phyloP scores from a whole-genome alignment of 257 asterid species.

The Solanum sejunctum region DNA sequence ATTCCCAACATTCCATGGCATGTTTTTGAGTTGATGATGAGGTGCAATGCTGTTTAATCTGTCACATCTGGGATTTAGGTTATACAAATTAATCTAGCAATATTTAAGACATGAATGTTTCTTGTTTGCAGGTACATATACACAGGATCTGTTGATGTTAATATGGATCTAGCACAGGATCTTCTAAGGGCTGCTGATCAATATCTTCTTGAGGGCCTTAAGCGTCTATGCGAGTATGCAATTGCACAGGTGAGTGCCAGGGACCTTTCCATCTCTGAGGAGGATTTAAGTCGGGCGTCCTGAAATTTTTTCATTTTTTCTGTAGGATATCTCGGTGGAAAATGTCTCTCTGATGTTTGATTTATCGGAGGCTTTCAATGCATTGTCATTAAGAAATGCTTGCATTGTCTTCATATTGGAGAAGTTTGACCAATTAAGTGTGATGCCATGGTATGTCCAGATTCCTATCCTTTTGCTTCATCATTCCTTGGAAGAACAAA shows the following conservation, averaged over 20 bases:
- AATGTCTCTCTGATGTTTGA: slow-evolving; percentile 83
- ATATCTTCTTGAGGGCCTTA: slow-evolving; percentile 67
- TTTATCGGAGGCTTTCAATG: slow-evolving; percentile 86
- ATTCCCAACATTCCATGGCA: slow-evolving; percentile 97
- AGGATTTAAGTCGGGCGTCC: background rate
- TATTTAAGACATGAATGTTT: background rate
- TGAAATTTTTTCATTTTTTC: slow-evolving; percentile 16
- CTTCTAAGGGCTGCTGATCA: slow-evolving; percentile 71
- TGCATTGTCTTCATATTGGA: slow-evolving; percentile 78
- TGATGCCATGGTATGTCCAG: slow-evolving; percentile 53
- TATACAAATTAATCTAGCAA: background rate
- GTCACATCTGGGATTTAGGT: background rate
- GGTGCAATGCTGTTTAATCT: slow-evolving; percentile 25
- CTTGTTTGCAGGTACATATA: slow-evolving; percentile 46
- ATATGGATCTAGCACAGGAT: slow-evolving; percentile 54
- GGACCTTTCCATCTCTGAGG: background rate
- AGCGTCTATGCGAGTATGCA: slow-evolving; percentile 58
- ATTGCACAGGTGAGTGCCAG: slow-evolving; percentile 53
- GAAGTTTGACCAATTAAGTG: slow-evolving; percentile 48
- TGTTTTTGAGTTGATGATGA: slow-evolving; percentile 97
- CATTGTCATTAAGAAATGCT: slow-evolving; percentile 59
- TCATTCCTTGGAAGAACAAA: background rate
- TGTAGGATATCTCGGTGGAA: slow-evolving; percentile 71
- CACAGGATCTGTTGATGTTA: slow-evolving; percentile 64
- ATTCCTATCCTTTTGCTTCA: background rate